A percentile compares a stretch with the other conserved stretches of the same genome.
These are phyloP conservation scores for Citrullus amarus DNA, from an alignment of 306 rosid species.

Conservation along the genomic window DNA sequence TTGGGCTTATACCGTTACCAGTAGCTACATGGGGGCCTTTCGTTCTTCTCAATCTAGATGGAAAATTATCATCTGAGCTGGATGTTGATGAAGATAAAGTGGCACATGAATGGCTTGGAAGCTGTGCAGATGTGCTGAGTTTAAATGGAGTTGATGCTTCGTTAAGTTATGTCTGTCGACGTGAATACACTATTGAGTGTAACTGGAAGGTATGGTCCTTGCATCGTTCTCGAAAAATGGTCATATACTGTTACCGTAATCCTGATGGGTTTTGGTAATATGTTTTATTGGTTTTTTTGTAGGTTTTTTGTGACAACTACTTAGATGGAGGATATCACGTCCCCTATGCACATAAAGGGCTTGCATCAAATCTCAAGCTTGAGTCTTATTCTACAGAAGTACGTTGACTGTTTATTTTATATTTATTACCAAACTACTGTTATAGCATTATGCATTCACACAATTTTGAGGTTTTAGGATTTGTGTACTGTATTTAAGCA, in stretches of 20 bases:
- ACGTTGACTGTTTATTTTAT: constrained; percentile 5
- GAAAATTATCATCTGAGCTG: constrained; percentile 14
- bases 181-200: constrained; percentile 71
- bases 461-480: background rate
- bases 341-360: constrained; percentile 82
- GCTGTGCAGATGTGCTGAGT: constrained; percentile 48
- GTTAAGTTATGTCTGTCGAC: constrained; percentile 54
- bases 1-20: constrained; percentile 56
- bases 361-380: constrained; percentile 69
- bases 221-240: background rate
- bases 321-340: constrained; percentile 96
- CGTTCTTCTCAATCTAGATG: constrained; percentile 60
- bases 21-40: constrained; percentile 85
- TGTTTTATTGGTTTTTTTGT: constrained; percentile 4
- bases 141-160: constrained; percentile 56
- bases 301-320: constrained; percentile 96
- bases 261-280: background rate
- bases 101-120: constrained; percentile 73
- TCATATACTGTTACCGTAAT: background rate
- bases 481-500: background rate
- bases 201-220: constrained; percentile 73
- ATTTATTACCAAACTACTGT: background rate
- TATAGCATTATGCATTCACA: background rate
- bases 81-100: constrained; percentile 27
- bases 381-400: constrained; percentile 65